phyloP scores from a whole-genome alignment of 176 grass and related monocot genomes.

The Themeda triandra region DNA sequence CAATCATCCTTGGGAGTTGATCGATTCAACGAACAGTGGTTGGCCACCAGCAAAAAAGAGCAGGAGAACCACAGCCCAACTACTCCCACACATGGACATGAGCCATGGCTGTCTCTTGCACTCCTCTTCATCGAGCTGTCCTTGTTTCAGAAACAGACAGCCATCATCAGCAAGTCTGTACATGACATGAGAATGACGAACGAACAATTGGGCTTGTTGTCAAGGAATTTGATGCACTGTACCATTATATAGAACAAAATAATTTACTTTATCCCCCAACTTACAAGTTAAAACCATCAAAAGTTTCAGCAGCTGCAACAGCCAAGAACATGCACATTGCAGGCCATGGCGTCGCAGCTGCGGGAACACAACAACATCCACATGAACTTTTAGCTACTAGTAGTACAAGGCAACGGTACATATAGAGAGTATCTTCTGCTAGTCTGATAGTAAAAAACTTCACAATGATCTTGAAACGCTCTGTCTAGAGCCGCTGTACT shows the following conservation, averaged over 20 bases:
- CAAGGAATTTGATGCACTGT: not conserved
- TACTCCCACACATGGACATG: not conserved
- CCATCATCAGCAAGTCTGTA: no score
- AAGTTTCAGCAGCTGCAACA: conserved; percentile 21
- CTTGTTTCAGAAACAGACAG: conserved; percentile 1
- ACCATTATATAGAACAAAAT: conserved; percentile 27
- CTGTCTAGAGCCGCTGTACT: conserved; percentile 25
- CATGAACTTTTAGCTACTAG: conserved; percentile 9
- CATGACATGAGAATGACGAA: conserved; percentile 1
- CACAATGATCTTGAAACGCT: conserved; percentile 10
- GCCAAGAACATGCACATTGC: conserved; percentile 20
- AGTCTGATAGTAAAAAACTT: conserved; percentile 8
- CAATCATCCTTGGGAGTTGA: conserved; percentile 3
- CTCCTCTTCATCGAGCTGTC: not conserved
- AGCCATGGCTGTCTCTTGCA: conserved; percentile 15
- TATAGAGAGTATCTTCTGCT: conserved; percentile 17
- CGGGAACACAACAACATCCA: conserved; percentile 6
- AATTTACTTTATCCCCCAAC: conserved; percentile 43
- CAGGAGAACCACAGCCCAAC: not conserved
- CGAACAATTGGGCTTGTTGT: not conserved
- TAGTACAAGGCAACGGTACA: conserved; percentile 25
- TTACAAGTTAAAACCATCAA: conserved; percentile 29
- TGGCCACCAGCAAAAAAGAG: not conserved
- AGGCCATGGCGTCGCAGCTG: conserved; percentile 24
- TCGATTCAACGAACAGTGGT: conserved; percentile 12